Base-by-base conservation (phyloP, 2,329 filamentous ascomycete species). In the Fusarium sambucinum region DNA sequence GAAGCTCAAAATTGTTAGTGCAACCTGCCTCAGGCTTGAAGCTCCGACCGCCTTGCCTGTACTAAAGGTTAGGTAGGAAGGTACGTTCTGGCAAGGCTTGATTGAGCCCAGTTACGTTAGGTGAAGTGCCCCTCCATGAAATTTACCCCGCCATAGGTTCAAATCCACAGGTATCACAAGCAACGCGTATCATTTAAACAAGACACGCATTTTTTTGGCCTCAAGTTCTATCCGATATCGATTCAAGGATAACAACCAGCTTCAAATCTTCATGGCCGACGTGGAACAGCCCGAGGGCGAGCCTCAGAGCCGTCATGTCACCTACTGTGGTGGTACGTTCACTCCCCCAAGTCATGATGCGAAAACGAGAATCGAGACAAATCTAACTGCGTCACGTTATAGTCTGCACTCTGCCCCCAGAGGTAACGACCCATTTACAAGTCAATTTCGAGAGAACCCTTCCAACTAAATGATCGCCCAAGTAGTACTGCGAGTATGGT, bases 401-500 rank as follows among this genome's bases (percentile, higher is more conserved):
- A 90, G 88, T 90, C 50, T 90, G 88, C 80, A 86, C 86, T 62
- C 80, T 90, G 57, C 88, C 88, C 35, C 88, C 88, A 55, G 88
- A 90, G 85, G 88, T 90, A 65, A 84, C 66, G 77, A 63, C 48
- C 16, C 55, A 32, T 52, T 48, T 46, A 41, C 53, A 40, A 64
- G 48, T 37, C 55, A 12, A 21, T 23, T 33, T 41, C 48, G 33
- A 59, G 51, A 62, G 41, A 48, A 29, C 47, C 62, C 21, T 58
- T 51, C 50, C 55, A 68, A 64, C 71, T 73, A 61, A 76, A 70
- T 70, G 52, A 73, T 62, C 55, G 54, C 63, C 60, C 64, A 75
- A 80, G 72, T 82, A 98, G 96, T 99, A 97, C 83, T 99, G 96
- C 85, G 96, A 99, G 83, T 98, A 97, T 81, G 96, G 96, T 77